A percentile compares a stretch with the other conserved stretches of the same genome.
These are phyloP conservation scores for Botrytis byssoidea DNA, from an alignment of 2,329 filamentous ascomycete species.

Conservation along the genomic window DNA sequence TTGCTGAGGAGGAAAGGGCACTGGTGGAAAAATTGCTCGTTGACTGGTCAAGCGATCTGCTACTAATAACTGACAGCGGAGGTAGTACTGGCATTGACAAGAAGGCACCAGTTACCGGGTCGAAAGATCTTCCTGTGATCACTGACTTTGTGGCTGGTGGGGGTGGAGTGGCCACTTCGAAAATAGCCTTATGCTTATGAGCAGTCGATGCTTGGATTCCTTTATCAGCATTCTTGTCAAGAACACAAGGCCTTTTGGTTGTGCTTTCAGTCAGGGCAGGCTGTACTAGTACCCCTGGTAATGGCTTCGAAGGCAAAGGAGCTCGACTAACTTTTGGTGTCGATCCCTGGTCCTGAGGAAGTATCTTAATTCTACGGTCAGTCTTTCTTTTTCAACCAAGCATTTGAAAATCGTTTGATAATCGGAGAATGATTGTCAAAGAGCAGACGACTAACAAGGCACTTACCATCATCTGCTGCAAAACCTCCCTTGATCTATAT, in stretches of 20 bases:
- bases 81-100: neutral
- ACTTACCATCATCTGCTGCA: constrained; percentile 16
- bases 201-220: neutral
- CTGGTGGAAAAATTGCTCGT: neutral
- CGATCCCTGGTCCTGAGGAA: neutral
- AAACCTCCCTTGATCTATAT: constrained; percentile 19
- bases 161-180: neutral
- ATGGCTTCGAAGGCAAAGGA: neutral
- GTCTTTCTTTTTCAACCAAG: neutral
- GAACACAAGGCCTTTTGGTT: neutral
- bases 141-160: neutral
- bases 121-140: neutral
- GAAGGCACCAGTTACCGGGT: neutral
- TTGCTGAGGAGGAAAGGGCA: neutral
- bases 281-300: neutral
- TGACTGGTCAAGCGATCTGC: neutral
- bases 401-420: neutral
- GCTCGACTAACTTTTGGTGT: neutral
- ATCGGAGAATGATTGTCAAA: neutral
- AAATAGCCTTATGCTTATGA: neutral
- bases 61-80: neutral
- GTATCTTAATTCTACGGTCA: neutral
- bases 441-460: neutral
- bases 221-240: neutral
- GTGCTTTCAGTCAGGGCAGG: neutral